Base-by-base conservation (phyloP, 495 filamentous ascomycete genomes). In the Aspergillus baeticus region DNA sequence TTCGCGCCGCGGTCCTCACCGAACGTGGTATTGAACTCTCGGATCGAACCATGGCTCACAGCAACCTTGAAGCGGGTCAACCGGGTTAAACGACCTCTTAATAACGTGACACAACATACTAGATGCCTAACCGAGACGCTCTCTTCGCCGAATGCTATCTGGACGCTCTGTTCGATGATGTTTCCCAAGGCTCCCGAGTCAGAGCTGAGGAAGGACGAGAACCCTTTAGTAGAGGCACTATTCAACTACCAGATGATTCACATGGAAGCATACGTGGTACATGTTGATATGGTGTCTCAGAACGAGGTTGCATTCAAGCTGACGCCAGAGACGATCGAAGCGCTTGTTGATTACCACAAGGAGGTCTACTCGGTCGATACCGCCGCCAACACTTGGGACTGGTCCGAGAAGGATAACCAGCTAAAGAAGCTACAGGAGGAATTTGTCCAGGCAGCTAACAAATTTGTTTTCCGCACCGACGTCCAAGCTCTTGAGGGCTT, bases 301-400 rank as follows among this genome's bases (percentile, higher is more conserved):
- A 96, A 96, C 67, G 94, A 99, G 74, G 92, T 99, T 56, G 95
- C 93, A 53, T 98, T 91, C 84, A 99, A 99, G 79, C 81, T 99
- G 63, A 96, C 92, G n/a, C 87, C 88, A 37, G 94, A 98, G 71
- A 90, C 94, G 41, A 99, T 99, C 78, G 92, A 96, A 64, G 72
- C 90, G 23, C 84, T 99, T 61, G 88, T 96, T 67, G 91, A 96
- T 67, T 97, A 93, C 72, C 95, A 99, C 81, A 92, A 95, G 80
- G 92, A 98, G 49, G 83, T 99, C 60, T 93, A 94, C 76, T 96
- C 92, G 51, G 84, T 92, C 51, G 90, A 99, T 72, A 84, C 90
- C 57, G 88, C 90, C 50, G 91, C 91, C 65, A 87, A 78, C 66
- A 96, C 92, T 35, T 96, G 91, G 83, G 87, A 90, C 74, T 99